Evolutionary conservation across 805 yeast species (phyloP).

Genomic region (Lipomyces yamadae): DNA sequence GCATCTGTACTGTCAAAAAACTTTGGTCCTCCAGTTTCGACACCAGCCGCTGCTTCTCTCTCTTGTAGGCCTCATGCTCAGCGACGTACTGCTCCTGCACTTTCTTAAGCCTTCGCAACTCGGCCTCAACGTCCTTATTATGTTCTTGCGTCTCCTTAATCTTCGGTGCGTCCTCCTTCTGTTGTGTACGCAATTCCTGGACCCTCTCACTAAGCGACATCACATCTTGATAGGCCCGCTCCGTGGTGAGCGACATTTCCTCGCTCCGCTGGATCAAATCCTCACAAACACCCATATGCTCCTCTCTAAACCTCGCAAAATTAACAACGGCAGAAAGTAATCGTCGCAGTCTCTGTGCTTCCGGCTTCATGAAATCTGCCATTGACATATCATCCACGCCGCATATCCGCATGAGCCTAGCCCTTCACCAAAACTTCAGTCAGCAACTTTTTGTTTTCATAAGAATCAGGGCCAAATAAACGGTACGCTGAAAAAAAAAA

Average conservation of each 20-base stretch:
- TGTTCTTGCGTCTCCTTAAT: conserved; percentile 52
- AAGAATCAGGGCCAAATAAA: too few species aligned
- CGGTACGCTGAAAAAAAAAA: neutral
- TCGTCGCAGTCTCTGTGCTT: conserved; percentile 64
- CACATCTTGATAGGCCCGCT: conserved; percentile 26
- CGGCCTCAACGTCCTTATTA: conserved; percentile 62
- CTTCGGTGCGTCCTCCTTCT: conserved; percentile 40
- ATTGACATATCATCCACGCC: conserved; percentile 80
- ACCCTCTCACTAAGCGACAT: conserved; percentile 24
- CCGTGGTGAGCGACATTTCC: conserved; percentile 32
- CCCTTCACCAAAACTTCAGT: conserved; percentile 8
- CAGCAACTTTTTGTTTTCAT: neutral
- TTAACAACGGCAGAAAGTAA: conserved; percentile 82
- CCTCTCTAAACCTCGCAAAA: conserved; percentile 83
- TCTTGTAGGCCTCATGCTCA: conserved; percentile 68
- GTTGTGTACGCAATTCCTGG: conserved; percentile 31
- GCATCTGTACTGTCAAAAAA: conserved; percentile 59
- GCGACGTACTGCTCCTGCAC: conserved; percentile 64
- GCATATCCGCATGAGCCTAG: conserved; percentile 47
- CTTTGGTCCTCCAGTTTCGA: conserved; percentile 65
- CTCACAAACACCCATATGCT: conserved; percentile 71
- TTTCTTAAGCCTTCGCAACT: conserved; percentile 63
- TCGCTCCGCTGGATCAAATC: conserved; percentile 56
- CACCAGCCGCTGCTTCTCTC: conserved; percentile 62
- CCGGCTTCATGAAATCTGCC: conserved; percentile 78